Evolutionary conservation across 2,329 filamentous ascomycete species (phyloP).

Genomic region (Ceratocystis eucalypticola): DNA sequence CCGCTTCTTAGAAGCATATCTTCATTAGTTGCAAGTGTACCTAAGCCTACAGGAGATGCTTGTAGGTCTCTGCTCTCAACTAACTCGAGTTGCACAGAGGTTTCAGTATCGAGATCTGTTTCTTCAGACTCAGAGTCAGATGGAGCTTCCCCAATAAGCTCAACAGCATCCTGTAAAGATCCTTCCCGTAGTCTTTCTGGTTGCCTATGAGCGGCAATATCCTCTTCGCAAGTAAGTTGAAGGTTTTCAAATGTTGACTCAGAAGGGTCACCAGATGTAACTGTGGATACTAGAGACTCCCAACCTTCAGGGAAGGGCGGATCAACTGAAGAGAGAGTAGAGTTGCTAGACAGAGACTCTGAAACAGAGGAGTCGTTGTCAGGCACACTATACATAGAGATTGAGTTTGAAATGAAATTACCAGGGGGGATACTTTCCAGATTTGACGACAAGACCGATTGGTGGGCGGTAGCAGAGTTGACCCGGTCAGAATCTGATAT

Average conservation of each 20-base stretch:
- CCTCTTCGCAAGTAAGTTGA: background rate
- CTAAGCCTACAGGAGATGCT: background rate
- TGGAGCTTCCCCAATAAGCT: background rate
- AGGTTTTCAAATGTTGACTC: background rate
- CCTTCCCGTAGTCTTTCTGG: background rate
- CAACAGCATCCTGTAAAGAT: background rate
- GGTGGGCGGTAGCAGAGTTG: background rate
- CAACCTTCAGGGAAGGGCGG: too few relatives aligned
- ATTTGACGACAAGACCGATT: background rate
- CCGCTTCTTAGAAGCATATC: background rate
- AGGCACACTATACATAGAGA: background rate
- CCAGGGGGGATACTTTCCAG: background rate
- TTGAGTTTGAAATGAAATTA: background rate
- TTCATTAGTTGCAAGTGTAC: background rate
- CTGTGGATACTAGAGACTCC: background rate
- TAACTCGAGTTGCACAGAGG: background rate
- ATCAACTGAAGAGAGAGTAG: too few relatives aligned
- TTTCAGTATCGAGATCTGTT: background rate
- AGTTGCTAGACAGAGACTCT: too few relatives aligned
- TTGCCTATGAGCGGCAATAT: background rate
- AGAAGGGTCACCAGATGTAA: background rate
- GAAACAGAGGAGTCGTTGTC: background rate
- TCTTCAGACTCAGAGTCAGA: background rate
- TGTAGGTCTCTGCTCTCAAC: background rate
- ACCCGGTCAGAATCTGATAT: background rate